phyloP scores from a whole-genome alignment of 164 flowering plant species.

The Magnolia changhungtana region DNA sequence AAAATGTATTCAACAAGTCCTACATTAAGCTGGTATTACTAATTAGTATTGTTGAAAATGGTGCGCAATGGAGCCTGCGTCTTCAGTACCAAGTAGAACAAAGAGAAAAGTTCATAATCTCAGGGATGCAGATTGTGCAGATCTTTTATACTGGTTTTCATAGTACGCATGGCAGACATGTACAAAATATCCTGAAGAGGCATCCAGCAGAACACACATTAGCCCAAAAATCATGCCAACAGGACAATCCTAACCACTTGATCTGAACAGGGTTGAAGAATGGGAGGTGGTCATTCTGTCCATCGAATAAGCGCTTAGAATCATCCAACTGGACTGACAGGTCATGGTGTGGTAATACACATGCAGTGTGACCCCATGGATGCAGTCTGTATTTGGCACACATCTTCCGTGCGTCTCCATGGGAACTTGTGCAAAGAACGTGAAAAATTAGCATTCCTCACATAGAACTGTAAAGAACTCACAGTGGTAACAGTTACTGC shows the following conservation, averaged over 20 bases:
- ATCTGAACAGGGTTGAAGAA: neutral
- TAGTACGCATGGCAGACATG: too few relatives aligned
- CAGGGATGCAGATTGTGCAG: neutral
- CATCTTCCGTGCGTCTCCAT: neutral
- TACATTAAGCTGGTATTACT: neutral
- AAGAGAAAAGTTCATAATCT: neutral
- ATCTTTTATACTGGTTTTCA: too few relatives aligned
- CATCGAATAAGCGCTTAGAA: too few relatives aligned
- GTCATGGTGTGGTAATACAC: too few relatives aligned
- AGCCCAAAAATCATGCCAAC: too few relatives aligned
- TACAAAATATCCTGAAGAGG: too few relatives aligned
- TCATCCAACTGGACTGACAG: too few relatives aligned
- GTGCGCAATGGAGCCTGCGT: neutral
- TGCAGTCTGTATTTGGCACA: neutral
- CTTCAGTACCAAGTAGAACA: neutral
- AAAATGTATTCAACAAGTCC: neutral
- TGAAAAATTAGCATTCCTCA: neutral
- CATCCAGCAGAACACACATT: too few relatives aligned
- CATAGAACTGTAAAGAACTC: conserved; percentile 24
- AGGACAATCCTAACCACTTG: neutral
- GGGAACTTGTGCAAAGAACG: neutral
- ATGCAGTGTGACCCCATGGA: too few relatives aligned
- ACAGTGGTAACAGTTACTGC: conserved; percentile 91
- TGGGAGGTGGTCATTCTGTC: neutral
- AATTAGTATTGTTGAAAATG: neutral